Base-by-base conservation (phyloP, 208 protist genomes). In the Wallacemonas sp. region DNA sequence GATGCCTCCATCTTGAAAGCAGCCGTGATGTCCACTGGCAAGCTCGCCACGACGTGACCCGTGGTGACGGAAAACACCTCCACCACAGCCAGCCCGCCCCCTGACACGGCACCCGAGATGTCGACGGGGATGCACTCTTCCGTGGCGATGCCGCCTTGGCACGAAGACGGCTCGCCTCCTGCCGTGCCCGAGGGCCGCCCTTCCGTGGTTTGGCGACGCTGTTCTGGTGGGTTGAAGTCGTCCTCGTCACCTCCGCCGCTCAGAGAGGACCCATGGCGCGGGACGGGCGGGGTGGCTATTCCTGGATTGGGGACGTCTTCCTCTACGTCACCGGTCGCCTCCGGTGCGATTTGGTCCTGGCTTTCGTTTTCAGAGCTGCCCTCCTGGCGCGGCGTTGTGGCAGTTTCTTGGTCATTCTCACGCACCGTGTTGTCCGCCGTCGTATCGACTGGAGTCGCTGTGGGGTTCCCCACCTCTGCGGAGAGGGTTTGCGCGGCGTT, bases 91-190 rank as follows among this genome's bases (percentile, higher is more conserved):
- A 73, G 56, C 4, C 46, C 44, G 12, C 72, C 67, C 17, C 62
- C 68, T 1, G 67, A 12, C 51, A 58, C 24, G 17, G 58, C 62
- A 24, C 54, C 27, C 3, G 56, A 34, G 12, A 78, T 69, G 47
- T 49, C 65, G 55, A 78, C 66, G 17, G 72, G 67, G 8, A 70
- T 26, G 62, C 72, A 78, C 51, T 58, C n/a, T n/a, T 58, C 28
- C 17, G 30, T 42, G 9, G 15, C n/a, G 9, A 31, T 58, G 24
- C 30, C 47, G 22, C 44, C 58, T 39, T 67, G 41, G 51, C 66
- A 12, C 28, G 68, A 9, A 44, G 34, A 39, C 30, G 58, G 5
- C 51, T 66, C 26, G 24, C 64, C 17, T 21, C 22, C 2, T 14
- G 41, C 15, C 22, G n/a, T 45, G 26, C 33, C n/a, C 26, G 51